These are phyloP conservation scores for Fistulina hepatica DNA, from an alignment of 1,284 basidiomycete species.

Conservation along the genomic window DNA sequence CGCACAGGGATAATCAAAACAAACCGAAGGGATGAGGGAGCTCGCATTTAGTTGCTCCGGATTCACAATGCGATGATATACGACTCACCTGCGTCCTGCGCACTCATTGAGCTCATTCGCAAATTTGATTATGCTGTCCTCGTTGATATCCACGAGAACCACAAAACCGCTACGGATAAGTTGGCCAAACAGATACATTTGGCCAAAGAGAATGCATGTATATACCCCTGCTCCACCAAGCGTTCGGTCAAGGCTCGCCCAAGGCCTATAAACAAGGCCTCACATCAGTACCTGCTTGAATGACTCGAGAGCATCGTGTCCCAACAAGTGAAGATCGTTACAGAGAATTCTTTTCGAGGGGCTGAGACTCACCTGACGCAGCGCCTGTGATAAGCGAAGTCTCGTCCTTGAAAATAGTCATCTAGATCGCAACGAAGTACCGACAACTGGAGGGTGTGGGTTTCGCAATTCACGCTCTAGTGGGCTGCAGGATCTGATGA, in stretches of 20 bases:
- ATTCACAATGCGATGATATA: background rate
- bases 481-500: no score
- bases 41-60: background rate
- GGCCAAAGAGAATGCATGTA: background rate
- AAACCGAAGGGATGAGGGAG: background rate
- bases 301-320: background rate
- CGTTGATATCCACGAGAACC: constrained; percentile 14
- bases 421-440: no score
- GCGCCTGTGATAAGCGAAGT: constrained; percentile 18
- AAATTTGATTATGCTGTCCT: constrained; percentile 9
- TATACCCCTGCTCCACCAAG: background rate
- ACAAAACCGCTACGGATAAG: constrained; percentile 13
- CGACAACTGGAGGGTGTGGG: no score
- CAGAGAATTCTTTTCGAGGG: no score
- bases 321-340: background rate
- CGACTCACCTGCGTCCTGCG: constrained; percentile 12
- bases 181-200: no score
- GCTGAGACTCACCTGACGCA: constrained; percentile 12
- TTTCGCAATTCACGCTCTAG: no score
- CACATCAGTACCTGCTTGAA: constrained; percentile 7
- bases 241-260: constrained; percentile 2
- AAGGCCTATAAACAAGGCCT: constrained; percentile 6
- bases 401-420: no score
- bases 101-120: constrained; percentile 15
- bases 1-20: background rate